These are phyloP conservation scores for Brasilioporus rufonigricans DNA, from an alignment of 768 basidiomycete species.

Conservation along the genomic window DNA sequence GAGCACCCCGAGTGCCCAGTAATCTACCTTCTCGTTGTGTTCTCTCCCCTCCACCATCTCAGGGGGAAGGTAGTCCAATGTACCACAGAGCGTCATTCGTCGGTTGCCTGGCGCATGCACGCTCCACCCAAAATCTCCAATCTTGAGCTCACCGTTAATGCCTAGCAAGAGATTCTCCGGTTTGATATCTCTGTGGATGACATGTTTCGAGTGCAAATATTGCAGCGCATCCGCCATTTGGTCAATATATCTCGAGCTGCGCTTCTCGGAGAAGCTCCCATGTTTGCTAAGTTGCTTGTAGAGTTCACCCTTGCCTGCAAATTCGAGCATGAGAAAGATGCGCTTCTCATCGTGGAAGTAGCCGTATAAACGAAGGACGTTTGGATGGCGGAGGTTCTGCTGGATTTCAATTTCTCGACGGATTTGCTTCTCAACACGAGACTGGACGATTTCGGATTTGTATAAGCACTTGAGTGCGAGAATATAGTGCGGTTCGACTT, in stretches of 20 bases:
- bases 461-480: slow-evolving; percentile 96
- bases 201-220: slow-evolving; percentile 93
- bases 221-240: slow-evolving; percentile 96
- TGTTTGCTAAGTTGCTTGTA: slow-evolving; percentile 92
- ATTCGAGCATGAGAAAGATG: slow-evolving; percentile 98
- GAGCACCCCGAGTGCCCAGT: slow-evolving; percentile 97
- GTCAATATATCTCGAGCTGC: slow-evolving; percentile 87
- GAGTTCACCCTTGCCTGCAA: slow-evolving; percentile 94
- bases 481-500: slow-evolving; percentile 83
- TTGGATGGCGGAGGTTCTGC: slow-evolving; percentile 91
- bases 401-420: slow-evolving; percentile 98
- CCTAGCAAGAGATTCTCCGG: slow-evolving; percentile 95
- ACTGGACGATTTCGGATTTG: slow-evolving; percentile 92
- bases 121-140: slow-evolving; percentile 98
- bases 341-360: slow-evolving; percentile 98
- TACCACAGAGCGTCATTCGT: slow-evolving; percentile 90
- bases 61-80: slow-evolving; percentile 94
- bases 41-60: slow-evolving; percentile 96
- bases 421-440: slow-evolving; percentile 94
- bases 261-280: slow-evolving; percentile 84
- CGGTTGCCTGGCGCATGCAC: slow-evolving; percentile 93
- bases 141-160: slow-evolving; percentile 95
- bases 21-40: slow-evolving; percentile 88
- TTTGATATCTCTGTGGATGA: slow-evolving; percentile 99
- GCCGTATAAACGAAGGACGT: slow-evolving; percentile 91